Percentiles rank a stretch among this genome's conserved stretches.
Conservation (phyloP, 208 protist species). For the Trypanosoma grayi region DNA sequence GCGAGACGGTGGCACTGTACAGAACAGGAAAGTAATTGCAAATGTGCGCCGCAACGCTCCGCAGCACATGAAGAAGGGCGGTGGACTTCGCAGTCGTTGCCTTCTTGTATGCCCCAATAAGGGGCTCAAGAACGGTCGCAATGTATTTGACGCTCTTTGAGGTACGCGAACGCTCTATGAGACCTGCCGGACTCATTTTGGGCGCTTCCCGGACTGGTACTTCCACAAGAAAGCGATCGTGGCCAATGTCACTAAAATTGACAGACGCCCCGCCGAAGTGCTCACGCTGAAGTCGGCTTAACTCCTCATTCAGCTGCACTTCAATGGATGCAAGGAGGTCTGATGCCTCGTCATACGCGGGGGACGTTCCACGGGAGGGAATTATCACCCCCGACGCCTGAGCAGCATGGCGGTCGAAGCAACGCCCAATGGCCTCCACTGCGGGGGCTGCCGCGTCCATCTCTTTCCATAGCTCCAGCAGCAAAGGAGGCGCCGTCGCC, state of each 20-base stretch:
- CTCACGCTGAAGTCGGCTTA: constrained; percentile 33
- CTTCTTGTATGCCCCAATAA: constrained; percentile 59
- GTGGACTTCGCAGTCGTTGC: constrained; percentile 50
- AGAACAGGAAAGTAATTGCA: constrained; percentile 66
- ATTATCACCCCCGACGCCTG: constrained; percentile 52
- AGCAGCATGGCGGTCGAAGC: constrained; percentile 67
- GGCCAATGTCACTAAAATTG: constrained; percentile 69
- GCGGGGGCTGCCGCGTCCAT: constrained; percentile 37
- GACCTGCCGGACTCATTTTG: constrained; percentile 41
- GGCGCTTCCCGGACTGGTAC: constrained; percentile 51
- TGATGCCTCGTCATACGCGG: constrained; percentile 55
- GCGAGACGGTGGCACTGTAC: constrained; percentile 45
- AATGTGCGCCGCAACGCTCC: constrained; percentile 55
- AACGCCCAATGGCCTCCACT: constrained; percentile 41
- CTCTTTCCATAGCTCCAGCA: constrained; percentile 51
- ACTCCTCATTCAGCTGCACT: constrained; percentile 49
- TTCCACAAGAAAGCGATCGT: constrained; percentile 85
- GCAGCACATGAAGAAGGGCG: constrained; percentile 67
- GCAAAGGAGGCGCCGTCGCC: constrained; percentile 32
- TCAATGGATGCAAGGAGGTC: constrained; percentile 40
- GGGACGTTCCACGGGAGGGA: constrained; percentile 53
- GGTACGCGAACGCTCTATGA: constrained; percentile 68
- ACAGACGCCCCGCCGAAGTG: constrained; percentile 54
- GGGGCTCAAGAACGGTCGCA: constrained; percentile 32
- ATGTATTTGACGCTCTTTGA: constrained; percentile 75